Conservation (phyloP, 2,329 filamentous ascomycete species). For the Hymenotorrendiella dingleyae region DNA sequence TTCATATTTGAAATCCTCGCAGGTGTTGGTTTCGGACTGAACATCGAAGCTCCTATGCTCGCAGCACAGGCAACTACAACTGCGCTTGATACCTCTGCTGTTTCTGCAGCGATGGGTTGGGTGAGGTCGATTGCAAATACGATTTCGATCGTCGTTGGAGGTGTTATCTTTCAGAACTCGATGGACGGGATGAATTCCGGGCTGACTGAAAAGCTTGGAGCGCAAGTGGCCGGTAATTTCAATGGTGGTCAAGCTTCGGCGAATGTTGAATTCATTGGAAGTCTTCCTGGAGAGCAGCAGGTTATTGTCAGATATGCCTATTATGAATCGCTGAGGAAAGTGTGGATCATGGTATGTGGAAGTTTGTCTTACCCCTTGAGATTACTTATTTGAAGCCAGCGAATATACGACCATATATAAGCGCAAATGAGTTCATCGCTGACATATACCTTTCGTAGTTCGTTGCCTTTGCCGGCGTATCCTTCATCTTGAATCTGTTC, state of each 20-base stretch:
- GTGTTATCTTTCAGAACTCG: slow-evolving; percentile 46
- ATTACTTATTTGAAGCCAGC: too few species aligned
- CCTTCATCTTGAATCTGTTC: too few species aligned
- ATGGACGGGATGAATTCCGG: slow-evolving; percentile 23
- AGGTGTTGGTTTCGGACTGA: slow-evolving; percentile 58
- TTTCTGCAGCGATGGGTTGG: slow-evolving; percentile 59
- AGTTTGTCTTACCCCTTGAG: too few species aligned
- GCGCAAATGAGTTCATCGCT: too few species aligned
- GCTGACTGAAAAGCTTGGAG: slow-evolving; percentile 20
- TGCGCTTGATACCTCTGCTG: slow-evolving; percentile 57
- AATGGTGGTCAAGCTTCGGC: slow-evolving; percentile 20
- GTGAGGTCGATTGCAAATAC: slow-evolving; percentile 45
- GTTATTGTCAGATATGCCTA: slow-evolving; percentile 14
- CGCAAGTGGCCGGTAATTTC: slow-evolving; percentile 17
- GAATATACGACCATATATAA: too few species aligned
- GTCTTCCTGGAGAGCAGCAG: slow-evolving; percentile 11
- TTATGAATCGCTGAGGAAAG: slow-evolving; percentile 13
- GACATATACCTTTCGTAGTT: too few species aligned
- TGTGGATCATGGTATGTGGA: slow-evolving; percentile 31
- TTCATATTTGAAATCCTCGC: slow-evolving; percentile 56
- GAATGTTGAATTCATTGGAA: slow-evolving; percentile 13
- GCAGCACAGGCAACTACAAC: slow-evolving; percentile 59
- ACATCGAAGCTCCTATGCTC: slow-evolving; percentile 63
- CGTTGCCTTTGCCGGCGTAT: too few species aligned
- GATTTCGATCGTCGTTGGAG: slow-evolving; percentile 43